These are phyloP conservation scores for Botryotinia globosa DNA, from an alignment of 2,329 filamentous ascomycete species.

Conservation along the genomic window DNA sequence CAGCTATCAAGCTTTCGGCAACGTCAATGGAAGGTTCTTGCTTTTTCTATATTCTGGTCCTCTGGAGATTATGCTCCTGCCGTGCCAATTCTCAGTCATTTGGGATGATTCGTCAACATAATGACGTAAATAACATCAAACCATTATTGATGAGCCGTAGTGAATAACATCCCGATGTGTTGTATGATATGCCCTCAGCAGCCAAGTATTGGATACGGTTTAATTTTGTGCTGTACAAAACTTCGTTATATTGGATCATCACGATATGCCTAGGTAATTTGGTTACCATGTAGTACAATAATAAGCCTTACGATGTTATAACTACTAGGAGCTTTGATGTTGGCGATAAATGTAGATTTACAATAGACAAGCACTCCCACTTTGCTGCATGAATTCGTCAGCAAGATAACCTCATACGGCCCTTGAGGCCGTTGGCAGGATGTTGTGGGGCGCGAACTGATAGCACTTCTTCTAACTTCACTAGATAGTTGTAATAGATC, in stretches of 20 bases:
- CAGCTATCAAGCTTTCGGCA: neutral
- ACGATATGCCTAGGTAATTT: neutral
- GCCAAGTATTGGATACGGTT: neutral
- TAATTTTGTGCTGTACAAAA: neutral
- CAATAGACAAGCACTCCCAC: neutral
- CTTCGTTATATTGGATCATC: neutral
- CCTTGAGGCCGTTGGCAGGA: neutral
- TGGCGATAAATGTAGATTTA: neutral
- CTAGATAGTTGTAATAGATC: neutral
- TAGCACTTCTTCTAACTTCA: neutral
- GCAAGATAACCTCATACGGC: neutral
- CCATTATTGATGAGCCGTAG: neutral
- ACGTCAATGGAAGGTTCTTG: neutral
- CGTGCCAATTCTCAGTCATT: fast-evolving
- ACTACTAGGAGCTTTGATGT: neutral
- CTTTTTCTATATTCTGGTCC: neutral
- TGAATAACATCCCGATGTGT: neutral
- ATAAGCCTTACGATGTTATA: no score
- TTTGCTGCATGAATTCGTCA: neutral
- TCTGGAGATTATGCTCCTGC: neutral
- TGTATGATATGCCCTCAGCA: fast-evolving
- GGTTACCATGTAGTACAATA: neutral
- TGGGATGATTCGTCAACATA: no score
- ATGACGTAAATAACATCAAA: no score
- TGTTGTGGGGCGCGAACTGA: neutral